Evolutionary conservation across 805 yeast species (phyloP), one percentile per base, ranked within the genome.

Genomic region (Candida nitratophila): DNA sequence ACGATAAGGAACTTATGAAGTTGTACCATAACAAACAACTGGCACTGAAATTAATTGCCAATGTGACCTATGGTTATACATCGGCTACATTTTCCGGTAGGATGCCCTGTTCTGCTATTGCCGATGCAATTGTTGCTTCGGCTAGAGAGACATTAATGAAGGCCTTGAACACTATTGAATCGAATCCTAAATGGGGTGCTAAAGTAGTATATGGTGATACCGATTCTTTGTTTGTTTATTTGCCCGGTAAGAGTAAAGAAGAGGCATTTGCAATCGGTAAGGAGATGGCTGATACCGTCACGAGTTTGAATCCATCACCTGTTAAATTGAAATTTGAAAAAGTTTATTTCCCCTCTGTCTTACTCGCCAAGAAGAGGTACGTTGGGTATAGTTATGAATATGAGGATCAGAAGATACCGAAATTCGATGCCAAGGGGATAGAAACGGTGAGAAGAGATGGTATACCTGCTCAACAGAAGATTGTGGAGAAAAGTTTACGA

Each of bases 201-300:
- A 81, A 85, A 54, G 96, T 93, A 0, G 96, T 91, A 0, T 93
- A 93, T 59, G 98, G 99, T 4, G 99, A 93, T 59, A 93, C 99
- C 0, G 99, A 93, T 62, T 86, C 96, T 35, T 62, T 93, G 44
- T 93, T 93, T 70, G 90, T 93, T 2, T 84, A 86, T 56, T 70
- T 93, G 4, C 97, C 97, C 0, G 96, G 96, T 0, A 79, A 79
- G 54, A 70, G 86, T 0, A 77, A 73, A 49, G 74, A 66, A 2
- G 91, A 89, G 26, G 97, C 98, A 0, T 89, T 91, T 57, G 60
- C 55, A 12, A 67, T 83, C 37, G 99, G 97, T 0, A 63, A 70
- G 27, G 81, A 77, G 37, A 81, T 93, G 55, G 86, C 96, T 0
- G 61, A 63, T 0, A 55, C 63, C 40, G 73, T 93, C 3, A 83